phyloP scores from a whole-genome alignment of 768 basidiomycete species.

The Crucibulum laeve region DNA sequence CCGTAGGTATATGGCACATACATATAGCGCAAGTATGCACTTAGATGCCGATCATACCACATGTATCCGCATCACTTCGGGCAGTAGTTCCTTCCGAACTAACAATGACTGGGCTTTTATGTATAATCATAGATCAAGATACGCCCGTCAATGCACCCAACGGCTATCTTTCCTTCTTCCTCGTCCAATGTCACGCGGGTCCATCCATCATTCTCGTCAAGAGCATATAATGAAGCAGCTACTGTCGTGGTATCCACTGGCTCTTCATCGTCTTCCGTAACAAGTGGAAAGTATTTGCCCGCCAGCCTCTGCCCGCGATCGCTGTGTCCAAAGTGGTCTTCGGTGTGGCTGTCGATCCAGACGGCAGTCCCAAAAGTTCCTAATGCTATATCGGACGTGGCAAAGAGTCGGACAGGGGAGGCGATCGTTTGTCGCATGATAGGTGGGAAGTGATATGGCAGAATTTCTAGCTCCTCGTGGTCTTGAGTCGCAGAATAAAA shows the following conservation, averaged over 20 bases:
- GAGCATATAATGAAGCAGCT: conserved; percentile 39
- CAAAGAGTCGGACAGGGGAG: conserved; percentile 55
- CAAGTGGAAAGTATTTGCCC: conserved; percentile 21
- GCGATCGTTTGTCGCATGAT: conserved; percentile 35
- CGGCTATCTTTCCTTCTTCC: conserved; percentile 39
- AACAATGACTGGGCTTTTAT: too few relatives aligned
- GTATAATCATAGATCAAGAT: conserved; percentile 51
- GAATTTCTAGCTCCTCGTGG: conserved; percentile 28
- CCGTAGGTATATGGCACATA: too few relatives aligned
- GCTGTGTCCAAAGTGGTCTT: conserved; percentile 37
- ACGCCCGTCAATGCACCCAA: conserved; percentile 39
- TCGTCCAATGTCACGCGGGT: conserved; percentile 41
- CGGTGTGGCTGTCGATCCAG: conserved; percentile 64
- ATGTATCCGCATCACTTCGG: too few relatives aligned
- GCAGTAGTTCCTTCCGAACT: too few relatives aligned
- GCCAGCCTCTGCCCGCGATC: conserved; percentile 60
- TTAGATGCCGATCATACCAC: too few relatives aligned
- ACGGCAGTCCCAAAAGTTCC: conserved; percentile 59
- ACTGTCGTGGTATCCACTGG: conserved; percentile 19
- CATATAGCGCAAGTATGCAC: not conserved
- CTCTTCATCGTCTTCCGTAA: conserved; percentile 16
- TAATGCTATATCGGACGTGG: conserved; percentile 47
- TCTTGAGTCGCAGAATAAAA: conserved; percentile 21
- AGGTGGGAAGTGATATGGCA: conserved; percentile 41
- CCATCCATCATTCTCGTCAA: conserved; percentile 48